Conservation (phyloP, 306 rosid genomes). For the Aeschynomene evenia region DNA sequence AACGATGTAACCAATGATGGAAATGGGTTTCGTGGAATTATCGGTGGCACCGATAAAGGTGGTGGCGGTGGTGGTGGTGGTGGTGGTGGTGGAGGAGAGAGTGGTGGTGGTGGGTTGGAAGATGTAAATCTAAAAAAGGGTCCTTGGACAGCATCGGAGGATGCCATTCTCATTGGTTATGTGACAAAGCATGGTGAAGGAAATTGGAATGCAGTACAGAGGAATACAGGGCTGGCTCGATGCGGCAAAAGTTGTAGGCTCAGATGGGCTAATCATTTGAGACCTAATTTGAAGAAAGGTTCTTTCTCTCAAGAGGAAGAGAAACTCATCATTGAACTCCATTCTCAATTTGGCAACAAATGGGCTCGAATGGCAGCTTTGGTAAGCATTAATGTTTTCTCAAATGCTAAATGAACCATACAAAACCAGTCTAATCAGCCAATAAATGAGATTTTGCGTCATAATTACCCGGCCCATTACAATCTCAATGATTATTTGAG, state of each 20-base stretch:
- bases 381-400: constrained; percentile 27
- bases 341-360: constrained; percentile 80
- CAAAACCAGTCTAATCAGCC: too few relatives aligned
- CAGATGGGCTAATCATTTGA: constrained; percentile 89
- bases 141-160: constrained; percentile 88
- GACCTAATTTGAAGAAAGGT: constrained; percentile 85
- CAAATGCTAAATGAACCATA: too few relatives aligned
- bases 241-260: constrained; percentile 96
- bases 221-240: constrained; percentile 65
- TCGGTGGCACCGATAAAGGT: background rate
- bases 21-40: constrained; percentile 14
- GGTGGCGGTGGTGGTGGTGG: background rate
- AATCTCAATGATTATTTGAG: too few relatives aligned
- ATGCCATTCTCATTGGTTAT: constrained; percentile 65
- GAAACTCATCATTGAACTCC: constrained; percentile 72
- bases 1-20: constrained; percentile 26
- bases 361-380: constrained; percentile 98
- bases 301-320: constrained; percentile 74
- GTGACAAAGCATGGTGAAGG: constrained; percentile 89
- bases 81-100: background rate
- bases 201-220: constrained; percentile 82
- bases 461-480: too few relatives aligned
- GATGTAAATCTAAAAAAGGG: constrained; percentile 60
- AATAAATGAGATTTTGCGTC: too few relatives aligned
- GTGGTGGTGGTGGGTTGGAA: constrained; percentile 18